Evolutionary conservation across 495 filamentous ascomycete genomes (phyloP).

Genomic region (Lasiosphaeria hispida): DNA sequence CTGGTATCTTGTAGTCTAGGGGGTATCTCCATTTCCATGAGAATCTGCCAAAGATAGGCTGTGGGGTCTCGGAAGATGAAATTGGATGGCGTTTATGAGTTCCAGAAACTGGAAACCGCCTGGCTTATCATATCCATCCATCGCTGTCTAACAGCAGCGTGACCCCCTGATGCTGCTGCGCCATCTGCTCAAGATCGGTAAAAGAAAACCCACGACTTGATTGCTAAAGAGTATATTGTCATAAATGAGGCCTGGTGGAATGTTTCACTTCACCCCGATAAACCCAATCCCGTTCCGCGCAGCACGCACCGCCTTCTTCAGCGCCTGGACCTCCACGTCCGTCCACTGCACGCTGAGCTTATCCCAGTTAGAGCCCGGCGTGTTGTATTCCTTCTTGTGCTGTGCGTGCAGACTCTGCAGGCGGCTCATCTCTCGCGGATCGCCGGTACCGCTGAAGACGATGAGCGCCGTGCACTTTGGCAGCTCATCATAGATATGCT

Average conservation of each 20-base stretch:
- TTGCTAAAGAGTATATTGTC: not conserved
- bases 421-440: slow-evolving; percentile 73
- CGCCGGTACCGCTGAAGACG: slow-evolving; percentile 84
- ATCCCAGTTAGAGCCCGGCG: slow-evolving; percentile 76
- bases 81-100: too few species aligned
- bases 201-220: too few species aligned
- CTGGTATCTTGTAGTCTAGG: too few species aligned
- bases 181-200: too few species aligned
- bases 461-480: slow-evolving; percentile 84
- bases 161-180: too few species aligned
- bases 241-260: not conserved
- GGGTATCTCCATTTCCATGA: too few species aligned
- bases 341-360: slow-evolving; percentile 87
- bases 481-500: slow-evolving; percentile 67
- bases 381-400: slow-evolving; percentile 73
- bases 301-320: slow-evolving; percentile 64
- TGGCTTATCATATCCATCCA: not conserved
- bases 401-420: slow-evolving; percentile 69
- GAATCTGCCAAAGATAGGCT: too few species aligned
- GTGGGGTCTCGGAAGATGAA: too few species aligned
- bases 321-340: slow-evolving; percentile 75
- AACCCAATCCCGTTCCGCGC: slow-evolving; percentile 82
- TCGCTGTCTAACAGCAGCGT: too few species aligned
- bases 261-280: slow-evolving; percentile 65
- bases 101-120: too few species aligned